A percentile compares a stretch with the other conserved stretches of the same genome.
Conservation (phyloP, 1,139 yeast genomes). For the Hemisphaericaspora xylofermentans region DNA sequence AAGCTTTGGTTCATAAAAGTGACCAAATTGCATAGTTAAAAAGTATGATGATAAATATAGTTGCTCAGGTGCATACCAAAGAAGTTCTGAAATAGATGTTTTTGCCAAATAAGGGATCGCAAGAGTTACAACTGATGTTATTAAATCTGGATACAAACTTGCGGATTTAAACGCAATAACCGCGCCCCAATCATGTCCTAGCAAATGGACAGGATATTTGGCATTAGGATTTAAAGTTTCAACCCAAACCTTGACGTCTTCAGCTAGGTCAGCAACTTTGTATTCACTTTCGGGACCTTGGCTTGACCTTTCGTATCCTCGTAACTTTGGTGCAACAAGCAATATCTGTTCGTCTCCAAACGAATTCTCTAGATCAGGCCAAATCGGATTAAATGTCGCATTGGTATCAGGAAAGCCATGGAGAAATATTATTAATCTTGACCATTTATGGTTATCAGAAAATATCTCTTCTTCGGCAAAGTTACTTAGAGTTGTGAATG, state of each 20-base stretch:
- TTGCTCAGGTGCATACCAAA: slow-evolving; percentile 36
- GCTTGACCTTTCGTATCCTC: slow-evolving; percentile 43
- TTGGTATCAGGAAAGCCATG: slow-evolving; percentile 49
- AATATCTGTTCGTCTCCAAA: slow-evolving; percentile 23
- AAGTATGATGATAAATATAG: slow-evolving; percentile 38
- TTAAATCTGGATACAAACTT: slow-evolving; percentile 33
- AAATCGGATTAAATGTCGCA: slow-evolving; percentile 27
- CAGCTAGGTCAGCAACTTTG: slow-evolving; percentile 31
- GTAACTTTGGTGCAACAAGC: slow-evolving; percentile 37
- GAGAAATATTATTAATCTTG: slow-evolving; percentile 30
- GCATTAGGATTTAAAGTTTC: slow-evolving; percentile 18
- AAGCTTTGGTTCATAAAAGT: slow-evolving; percentile 25
- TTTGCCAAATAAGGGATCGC: slow-evolving; percentile 42
- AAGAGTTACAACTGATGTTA: slow-evolving; percentile 36
- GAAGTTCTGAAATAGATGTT: slow-evolving; percentile 26
- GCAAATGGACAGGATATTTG: slow-evolving; percentile 35
- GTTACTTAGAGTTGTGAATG: slow-evolving; percentile 29
- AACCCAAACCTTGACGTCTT: slow-evolving; percentile 39
- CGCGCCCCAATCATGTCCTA: slow-evolving; percentile 54
- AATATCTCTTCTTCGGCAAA: slow-evolving; percentile 17
- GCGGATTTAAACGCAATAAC: slow-evolving; percentile 37
- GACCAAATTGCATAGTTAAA: slow-evolving; percentile 39
- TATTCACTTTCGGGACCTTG: slow-evolving; percentile 29
- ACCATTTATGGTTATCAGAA: slow-evolving; percentile 19
- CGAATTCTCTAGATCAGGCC: slow-evolving; percentile 22